Conservation (phyloP, 73 alveolate genomes). For the Breviolum minutum region DNA sequence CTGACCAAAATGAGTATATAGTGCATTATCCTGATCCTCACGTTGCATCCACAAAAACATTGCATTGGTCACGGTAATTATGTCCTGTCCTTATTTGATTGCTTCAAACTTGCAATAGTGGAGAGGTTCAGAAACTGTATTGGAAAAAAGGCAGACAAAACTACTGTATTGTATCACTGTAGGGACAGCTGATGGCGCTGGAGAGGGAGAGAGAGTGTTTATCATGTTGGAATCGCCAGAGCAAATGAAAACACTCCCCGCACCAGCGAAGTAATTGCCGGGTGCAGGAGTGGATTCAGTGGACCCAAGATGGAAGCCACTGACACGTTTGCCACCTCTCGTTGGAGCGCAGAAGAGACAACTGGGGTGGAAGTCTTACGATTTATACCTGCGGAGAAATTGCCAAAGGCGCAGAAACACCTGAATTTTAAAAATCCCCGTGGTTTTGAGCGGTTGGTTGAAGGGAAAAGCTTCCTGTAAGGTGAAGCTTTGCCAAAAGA, state of each 20-base stretch:
- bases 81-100: no score
- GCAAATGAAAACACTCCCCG: background rate
- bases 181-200: background rate
- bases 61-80: background rate
- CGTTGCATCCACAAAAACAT: background rate
- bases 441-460: no score
- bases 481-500: no score
- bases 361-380: slow-evolving; percentile 2
- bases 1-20: no score
- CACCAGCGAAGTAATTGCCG: background rate
- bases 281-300: background rate
- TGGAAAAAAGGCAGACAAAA: background rate
- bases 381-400: background rate
- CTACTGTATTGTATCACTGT: background rate
- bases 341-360: background rate
- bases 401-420: slow-evolving; percentile 1
- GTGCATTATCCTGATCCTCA: no score
- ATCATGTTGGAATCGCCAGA: no score
- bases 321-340: background rate
- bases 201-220: no score
- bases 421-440: no score
- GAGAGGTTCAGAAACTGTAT: background rate
- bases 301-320: background rate
- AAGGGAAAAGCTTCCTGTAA: no score
- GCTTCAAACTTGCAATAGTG: background rate